Base-by-base conservation (phyloP, 495 filamentous ascomycete species). In the Haplographium delicatum region DNA sequence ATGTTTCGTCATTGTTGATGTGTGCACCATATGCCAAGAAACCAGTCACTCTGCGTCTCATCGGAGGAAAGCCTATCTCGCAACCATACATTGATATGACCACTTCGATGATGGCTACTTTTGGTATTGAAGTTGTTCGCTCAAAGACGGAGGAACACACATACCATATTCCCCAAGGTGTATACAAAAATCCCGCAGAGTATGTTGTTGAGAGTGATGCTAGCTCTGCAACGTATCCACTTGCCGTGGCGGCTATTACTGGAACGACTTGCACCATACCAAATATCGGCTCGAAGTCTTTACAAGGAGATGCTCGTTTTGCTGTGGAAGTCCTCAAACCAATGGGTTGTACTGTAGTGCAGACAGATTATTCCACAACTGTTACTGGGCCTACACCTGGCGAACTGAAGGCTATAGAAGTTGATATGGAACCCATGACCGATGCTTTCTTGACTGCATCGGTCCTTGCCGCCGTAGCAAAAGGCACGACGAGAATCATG, bases 361-460 rank as follows among this genome's bases (percentile, higher is more conserved):
- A 97, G 69, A 88, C 84, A 2, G 82, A 81, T 30, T 77, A 70
- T 26, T 95, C 90, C 1, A 99, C 93, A 10, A 97, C 91, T 2
- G 94, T 99, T 11, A 93, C 82, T 34, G 93, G 93, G 2, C 91
- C 91, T n/a, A 68, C 77, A 13, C 69, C 70, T 47, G 91, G 90
- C 19, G 68, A 74, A 4, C 68, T 99, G 34, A 82, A 82, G 53
- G 76, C 83, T 0, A 67, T 89, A 8, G 63, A 72, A 10, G 82
- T 97, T 22, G 90, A 99, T 61, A 99, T 99, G 93, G 93, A 96
- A 62, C 87, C 90, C 13, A 99, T 99, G 93, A 99, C 93, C 0
- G 93, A 99, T 72, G 93, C 93, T 44, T 99, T 99, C 77, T 72
- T 99, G 24, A 94, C 88, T 22, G 93, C 93, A 15, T 91, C 89